These are phyloP conservation scores for Penicillium lagena DNA, from an alignment of 495 filamentous ascomycete genomes.

Conservation along the genomic window DNA sequence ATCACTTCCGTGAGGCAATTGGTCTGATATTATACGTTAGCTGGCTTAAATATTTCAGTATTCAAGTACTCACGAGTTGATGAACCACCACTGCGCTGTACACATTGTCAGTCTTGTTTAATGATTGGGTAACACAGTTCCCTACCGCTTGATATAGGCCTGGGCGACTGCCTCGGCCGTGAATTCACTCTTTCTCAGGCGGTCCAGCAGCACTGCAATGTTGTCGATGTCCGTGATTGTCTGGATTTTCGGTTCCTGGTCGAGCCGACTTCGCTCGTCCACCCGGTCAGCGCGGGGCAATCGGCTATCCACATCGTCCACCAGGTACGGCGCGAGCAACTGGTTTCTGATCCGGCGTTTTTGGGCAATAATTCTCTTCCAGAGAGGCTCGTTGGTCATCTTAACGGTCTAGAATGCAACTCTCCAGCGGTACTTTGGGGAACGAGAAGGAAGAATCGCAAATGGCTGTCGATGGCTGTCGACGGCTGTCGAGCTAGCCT, in stretches of 20 bases:
- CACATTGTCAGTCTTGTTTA: no score
- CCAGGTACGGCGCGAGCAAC: conserved; percentile 21
- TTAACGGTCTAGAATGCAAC: no score
- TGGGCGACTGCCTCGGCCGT: conserved; percentile 34
- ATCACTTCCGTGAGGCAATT: conserved; percentile 62
- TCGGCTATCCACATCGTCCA: conserved; percentile 19
- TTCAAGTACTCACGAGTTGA: conserved; percentile 35
- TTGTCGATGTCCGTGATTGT: conserved; percentile 37
- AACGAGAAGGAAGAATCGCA: no score
- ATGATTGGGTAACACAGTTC: no score
- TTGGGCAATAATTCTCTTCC: conserved; percentile 24
- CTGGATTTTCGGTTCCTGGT: conserved; percentile 14
- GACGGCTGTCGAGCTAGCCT: no score
- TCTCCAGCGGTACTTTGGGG: no score
- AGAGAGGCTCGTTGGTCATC: neutral
- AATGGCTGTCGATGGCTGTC: no score
- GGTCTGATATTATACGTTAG: conserved; percentile 17
- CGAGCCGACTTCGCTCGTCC: conserved; percentile 16
- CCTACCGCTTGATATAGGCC: conserved; percentile 47
- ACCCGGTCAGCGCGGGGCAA: conserved; percentile 15
- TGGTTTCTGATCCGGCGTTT: conserved; percentile 25
- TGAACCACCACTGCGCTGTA: conserved; percentile 25
- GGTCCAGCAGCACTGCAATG: conserved; percentile 23
- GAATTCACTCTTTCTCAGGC: conserved; percentile 29
- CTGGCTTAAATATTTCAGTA: no score